phyloP scores from a whole-genome alignment of 2,329 filamentous ascomycete species.

The Xylaria polymorpha region DNA sequence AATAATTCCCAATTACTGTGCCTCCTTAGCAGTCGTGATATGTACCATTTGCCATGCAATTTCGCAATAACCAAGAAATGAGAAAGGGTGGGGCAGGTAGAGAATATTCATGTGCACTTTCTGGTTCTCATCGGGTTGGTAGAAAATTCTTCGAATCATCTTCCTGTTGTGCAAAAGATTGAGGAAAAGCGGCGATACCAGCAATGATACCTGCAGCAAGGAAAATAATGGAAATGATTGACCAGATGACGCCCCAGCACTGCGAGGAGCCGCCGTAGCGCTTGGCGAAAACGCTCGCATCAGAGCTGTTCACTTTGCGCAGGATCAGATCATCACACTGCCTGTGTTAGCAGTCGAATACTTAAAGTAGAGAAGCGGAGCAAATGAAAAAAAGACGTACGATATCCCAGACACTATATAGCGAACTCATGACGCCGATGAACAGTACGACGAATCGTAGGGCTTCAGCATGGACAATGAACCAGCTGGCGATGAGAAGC shows the following conservation, averaged over 20 bases:
- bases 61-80: not conserved
- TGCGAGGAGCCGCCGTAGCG: slow-evolving; percentile 82
- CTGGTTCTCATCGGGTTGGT: slow-evolving; percentile 23
- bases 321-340: slow-evolving; percentile 83
- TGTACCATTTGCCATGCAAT: not conserved
- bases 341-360: slow-evolving; percentile 1
- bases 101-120: not conserved
- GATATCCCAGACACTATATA: slow-evolving; percentile 88
- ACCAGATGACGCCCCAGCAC: slow-evolving; percentile 86
- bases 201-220: slow-evolving; percentile 81
- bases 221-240: slow-evolving; percentile 75
- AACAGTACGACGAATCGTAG: slow-evolving; percentile 81
- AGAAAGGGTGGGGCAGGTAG: not conserved
- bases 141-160: slow-evolving; percentile 76
- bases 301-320: slow-evolving; percentile 82
- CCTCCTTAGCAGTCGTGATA: not conserved
- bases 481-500: slow-evolving; percentile 79
- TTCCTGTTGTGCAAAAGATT: slow-evolving; percentile 75
- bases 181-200: slow-evolving; percentile 79
- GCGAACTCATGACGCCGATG: slow-evolving; percentile 83
- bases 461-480: slow-evolving; percentile 79
- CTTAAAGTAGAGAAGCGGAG: too few relatives aligned
- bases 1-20: not conserved
- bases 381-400: slow-evolving; percentile 53
- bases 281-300: slow-evolving; percentile 82